Conservation (phyloP, 768 basidiomycete species). For the Antrodiella citrinella region DNA sequence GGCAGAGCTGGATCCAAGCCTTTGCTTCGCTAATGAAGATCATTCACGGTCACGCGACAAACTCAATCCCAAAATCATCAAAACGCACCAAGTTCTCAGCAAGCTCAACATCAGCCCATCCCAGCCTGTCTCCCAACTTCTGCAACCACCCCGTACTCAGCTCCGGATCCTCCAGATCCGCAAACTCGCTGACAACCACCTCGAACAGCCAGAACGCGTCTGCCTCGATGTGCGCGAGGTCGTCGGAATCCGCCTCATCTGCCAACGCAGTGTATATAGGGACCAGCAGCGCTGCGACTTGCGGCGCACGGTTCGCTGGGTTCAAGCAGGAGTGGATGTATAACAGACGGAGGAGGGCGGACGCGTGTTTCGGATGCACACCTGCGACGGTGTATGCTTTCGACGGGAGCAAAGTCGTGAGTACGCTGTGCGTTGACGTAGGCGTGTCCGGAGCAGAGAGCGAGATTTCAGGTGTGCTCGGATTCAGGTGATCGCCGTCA, state of each 20-base stretch:
- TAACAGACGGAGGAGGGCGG: slow-evolving; percentile 59
- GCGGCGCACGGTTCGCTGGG: slow-evolving; percentile 60
- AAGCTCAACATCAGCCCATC: slow-evolving; percentile 59
- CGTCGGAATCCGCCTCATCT: slow-evolving; percentile 54
- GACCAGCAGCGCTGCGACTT: slow-evolving; percentile 61
- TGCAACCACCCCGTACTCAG: slow-evolving; percentile 54
- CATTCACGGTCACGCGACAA: background rate
- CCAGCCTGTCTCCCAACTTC: slow-evolving; percentile 49
- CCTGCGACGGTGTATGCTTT: slow-evolving; percentile 35
- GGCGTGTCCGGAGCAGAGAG: slow-evolving; percentile 29
- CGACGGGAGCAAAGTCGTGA: slow-evolving; percentile 40
- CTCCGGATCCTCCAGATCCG: slow-evolving; percentile 66
- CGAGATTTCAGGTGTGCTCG: slow-evolving; percentile 22
- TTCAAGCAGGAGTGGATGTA: slow-evolving; percentile 68
- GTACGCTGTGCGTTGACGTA: slow-evolving; percentile 16
- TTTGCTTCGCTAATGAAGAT: slow-evolving; percentile 39
- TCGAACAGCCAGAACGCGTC: slow-evolving; percentile 83
- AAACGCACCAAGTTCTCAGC: slow-evolving; percentile 46
- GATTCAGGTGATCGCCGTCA: background rate
- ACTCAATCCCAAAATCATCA: background rate
- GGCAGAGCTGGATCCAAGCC: slow-evolving; percentile 66
- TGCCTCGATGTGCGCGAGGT: slow-evolving; percentile 62
- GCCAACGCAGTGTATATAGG: slow-evolving; percentile 57
- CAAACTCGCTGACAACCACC: slow-evolving; percentile 61
- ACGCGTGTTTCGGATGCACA: slow-evolving; percentile 51